Evolutionary conservation across 164 flowering plant species (phyloP), one percentile per base, ranked within the genome.

Genomic region (Vitis cinerea): DNA sequence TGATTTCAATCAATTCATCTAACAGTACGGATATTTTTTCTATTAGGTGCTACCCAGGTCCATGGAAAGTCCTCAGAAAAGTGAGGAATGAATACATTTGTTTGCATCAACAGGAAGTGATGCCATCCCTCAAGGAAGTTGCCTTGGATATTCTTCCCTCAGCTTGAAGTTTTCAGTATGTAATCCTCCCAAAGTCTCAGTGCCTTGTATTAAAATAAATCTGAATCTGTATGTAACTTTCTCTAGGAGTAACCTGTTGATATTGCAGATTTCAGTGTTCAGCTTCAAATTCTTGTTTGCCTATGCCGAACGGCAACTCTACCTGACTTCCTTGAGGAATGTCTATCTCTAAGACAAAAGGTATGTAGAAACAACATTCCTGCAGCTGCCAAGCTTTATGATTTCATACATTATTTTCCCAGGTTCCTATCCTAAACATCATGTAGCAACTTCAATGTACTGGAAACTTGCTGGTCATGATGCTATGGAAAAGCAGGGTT

Each of bases 91-190:
- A 65, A 48, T 85, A 84, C 62, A 29, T 84, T 12, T 88, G 95
- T 74, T 15, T 94, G 72, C 98, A 92, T 77, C 79, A 90, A 75
- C 97, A 86, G 67, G 89, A 88, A 76, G 59, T 12, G 51, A 90
- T 94, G 98, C 94, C 97, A 9, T 88, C 97, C n/a, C 89, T 90
- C 23, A 92, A 87, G 77, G 92, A 90, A 80, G 97, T 94, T 73
- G 97, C 97, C 44, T 58, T 88, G 84, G 79, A 91, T 66, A 91
- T 90, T 70, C 94, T 91, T 61, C 88, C 95, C 12, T 85, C 93
- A 16, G 78, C 88, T 75, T 84, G 76, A 87, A 65, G 60, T 37
- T 64, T 47, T 58, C 23, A 63, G 31, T 15, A 19, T 23, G 12
- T 62, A 37, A 70, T 16, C 9, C 13, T 37, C 44, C 44, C 44